These are phyloP conservation scores for Tylopilus balloui DNA, from an alignment of 768 basidiomycete genomes.

Conservation along the genomic window DNA sequence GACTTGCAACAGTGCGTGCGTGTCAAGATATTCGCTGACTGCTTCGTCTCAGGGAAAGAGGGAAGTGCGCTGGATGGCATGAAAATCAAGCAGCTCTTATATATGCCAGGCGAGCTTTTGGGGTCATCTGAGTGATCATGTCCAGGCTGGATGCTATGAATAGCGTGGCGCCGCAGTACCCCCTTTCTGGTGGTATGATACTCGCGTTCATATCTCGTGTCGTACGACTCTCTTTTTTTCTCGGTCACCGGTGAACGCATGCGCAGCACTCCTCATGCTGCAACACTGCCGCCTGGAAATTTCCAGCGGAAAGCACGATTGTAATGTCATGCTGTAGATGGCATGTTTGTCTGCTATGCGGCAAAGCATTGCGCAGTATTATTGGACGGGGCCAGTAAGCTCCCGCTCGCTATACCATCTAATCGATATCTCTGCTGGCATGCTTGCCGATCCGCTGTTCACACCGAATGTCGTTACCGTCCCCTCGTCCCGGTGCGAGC, in stretches of 20 bases:
- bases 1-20: background rate
- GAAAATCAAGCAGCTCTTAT: background rate
- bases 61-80: background rate
- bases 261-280: background rate
- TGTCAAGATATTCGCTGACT: background rate
- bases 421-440: background rate
- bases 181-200: background rate
- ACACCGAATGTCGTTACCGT: no score
- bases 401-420: no score
- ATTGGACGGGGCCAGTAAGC: no score
- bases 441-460: background rate
- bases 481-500: no score
- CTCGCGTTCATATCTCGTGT: constrained; percentile 1
- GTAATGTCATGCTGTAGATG: no score
- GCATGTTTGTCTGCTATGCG: no score
- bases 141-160: constrained; percentile 6
- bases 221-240: constrained; percentile 4
- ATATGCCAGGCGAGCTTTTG: background rate
- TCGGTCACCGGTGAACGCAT: constrained; percentile 6
- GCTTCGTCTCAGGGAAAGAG: background rate
- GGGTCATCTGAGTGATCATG: background rate
- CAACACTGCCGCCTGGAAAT: background rate
- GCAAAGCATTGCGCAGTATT: no score
- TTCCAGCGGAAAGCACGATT: background rate
- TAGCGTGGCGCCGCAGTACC: background rate